These are phyloP conservation scores for Phyllosticta ampelicida DNA, from an alignment of 2,329 filamentous ascomycete genomes.

Conservation along the genomic window DNA sequence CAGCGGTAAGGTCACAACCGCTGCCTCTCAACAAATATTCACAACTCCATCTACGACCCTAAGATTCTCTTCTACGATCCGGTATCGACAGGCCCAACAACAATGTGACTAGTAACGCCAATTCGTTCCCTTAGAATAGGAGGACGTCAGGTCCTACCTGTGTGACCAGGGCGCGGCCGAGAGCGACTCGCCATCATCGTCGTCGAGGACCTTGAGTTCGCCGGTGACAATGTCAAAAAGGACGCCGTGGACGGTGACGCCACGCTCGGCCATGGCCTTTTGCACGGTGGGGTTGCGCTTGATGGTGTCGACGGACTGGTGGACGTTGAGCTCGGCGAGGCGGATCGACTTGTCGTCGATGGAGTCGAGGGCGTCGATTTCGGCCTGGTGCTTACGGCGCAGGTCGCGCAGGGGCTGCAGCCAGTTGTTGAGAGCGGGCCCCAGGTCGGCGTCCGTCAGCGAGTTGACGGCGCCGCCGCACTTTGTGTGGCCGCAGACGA, in stretches of 20 bases:
- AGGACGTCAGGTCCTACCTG: background rate
- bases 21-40: background rate
- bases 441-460: conserved; percentile 46
- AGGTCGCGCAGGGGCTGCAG: conserved; percentile 45
- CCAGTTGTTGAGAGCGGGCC: conserved; percentile 49
- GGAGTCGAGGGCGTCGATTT: conserved; percentile 36
- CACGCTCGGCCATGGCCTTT: conserved; percentile 59
- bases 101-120: background rate
- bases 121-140: background rate
- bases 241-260: conserved; percentile 65
- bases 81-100: background rate
- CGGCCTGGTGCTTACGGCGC: conserved; percentile 41
- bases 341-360: conserved; percentile 44
- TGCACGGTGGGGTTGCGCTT: conserved; percentile 58
- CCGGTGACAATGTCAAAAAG: conserved; percentile 51
- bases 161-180: conserved; percentile 5
- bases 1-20: background rate
- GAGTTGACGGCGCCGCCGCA: conserved; percentile 50
- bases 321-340: conserved; percentile 65
- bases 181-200: background rate
- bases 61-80: background rate
- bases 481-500: conserved; percentile 51
- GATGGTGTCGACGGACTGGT: conserved; percentile 54
- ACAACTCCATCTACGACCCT: background rate
- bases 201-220: conserved; percentile 1